Evolutionary conservation across 306 rosid species (phyloP), one percentile per base, ranked within the genome.

Genomic region (Amphicarpaea edgeworthii): DNA sequence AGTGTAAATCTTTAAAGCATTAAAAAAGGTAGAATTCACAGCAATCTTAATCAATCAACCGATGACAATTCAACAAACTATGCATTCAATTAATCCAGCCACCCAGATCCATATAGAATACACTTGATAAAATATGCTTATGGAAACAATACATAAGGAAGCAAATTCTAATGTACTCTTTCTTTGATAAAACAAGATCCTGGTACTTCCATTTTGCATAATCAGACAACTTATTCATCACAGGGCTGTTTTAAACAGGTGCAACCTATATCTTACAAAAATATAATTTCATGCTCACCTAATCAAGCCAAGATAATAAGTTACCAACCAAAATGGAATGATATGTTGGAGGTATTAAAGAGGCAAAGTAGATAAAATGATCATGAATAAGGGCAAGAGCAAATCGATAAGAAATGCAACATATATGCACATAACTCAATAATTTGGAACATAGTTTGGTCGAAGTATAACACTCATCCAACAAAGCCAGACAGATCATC

Each of bases 21-120:
- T 2, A 74, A 61, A 46, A 37, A 53, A 53, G 30, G 38, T n/a
- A 47, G 51, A 75, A 12, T 53, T 53, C 8, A 28, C 60, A 53
- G 15, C 37, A 30, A 30, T 30, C 37, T 3, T 53, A 53, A 21
- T 53, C 30, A 53, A 53, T 53, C 30, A 53, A 53, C 30, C 11
- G 2, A 20, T 53, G 15, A 53, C 30, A 15, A 20, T 23, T 19
- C 28, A 53, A 19, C 28, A 53, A 53, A 11, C 9, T 53, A 54
- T 21, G 30, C n/a, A 21, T 54, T 54, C 32, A 20, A 54, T 10
- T 54, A 54, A 54, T 20, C 28, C 10, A 54, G 30, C 21, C 60
- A 54, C 1, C 16, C 1, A 5, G 9, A 12, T 57, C 17, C 37
- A 24, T 57, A 12, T 5, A 54, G 61, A 21, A 23, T 21, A 54